Evolutionary conservation across 2,329 filamentous ascomycete species (phyloP).

Genomic region (Westerdykella aurantiaca): DNA sequence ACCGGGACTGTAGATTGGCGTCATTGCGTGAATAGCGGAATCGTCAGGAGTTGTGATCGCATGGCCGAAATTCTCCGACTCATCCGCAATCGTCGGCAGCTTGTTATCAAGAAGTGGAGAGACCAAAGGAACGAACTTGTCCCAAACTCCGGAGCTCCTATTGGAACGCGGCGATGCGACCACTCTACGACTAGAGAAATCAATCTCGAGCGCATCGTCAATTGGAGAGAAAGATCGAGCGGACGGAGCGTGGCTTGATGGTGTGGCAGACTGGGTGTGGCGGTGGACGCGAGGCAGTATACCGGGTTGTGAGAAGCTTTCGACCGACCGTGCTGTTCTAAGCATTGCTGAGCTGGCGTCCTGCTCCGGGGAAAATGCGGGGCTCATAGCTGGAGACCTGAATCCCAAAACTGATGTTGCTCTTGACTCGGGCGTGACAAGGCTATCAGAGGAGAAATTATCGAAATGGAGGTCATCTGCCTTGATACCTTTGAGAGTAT

Average conservation of each 20-base stretch:
- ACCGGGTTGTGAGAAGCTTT: conserved; percentile 53
- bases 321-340: conserved; percentile 33
- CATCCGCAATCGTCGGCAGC: conserved; percentile 24
- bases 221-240: conserved; percentile 3
- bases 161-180: conserved; percentile 7
- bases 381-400: conserved; percentile 22
- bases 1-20: conserved; percentile 38
- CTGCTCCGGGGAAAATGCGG: conserved; percentile 8
- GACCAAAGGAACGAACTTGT: conserved; percentile 19
- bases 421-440: conserved; percentile 11
- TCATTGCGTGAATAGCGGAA: conserved; percentile 35
- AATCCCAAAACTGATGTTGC: conserved; percentile 14
- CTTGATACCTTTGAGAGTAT: conserved; percentile 48
- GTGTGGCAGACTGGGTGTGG: conserved; percentile 32
- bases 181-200: no score
- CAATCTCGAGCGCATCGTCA: no score
- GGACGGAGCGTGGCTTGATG: neutral
- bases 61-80: conserved; percentile 30
- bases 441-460: conserved; percentile 24
- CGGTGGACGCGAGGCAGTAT: conserved; percentile 38
- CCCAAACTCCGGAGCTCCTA: conserved; percentile 32
- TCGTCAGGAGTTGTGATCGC: conserved; percentile 41
- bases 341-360: conserved; percentile 3
- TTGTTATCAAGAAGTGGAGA: conserved; percentile 12
- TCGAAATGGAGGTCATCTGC: conserved; percentile 42